Base-by-base conservation (phyloP, 306 rosid species). In the Delonix regia region DNA sequence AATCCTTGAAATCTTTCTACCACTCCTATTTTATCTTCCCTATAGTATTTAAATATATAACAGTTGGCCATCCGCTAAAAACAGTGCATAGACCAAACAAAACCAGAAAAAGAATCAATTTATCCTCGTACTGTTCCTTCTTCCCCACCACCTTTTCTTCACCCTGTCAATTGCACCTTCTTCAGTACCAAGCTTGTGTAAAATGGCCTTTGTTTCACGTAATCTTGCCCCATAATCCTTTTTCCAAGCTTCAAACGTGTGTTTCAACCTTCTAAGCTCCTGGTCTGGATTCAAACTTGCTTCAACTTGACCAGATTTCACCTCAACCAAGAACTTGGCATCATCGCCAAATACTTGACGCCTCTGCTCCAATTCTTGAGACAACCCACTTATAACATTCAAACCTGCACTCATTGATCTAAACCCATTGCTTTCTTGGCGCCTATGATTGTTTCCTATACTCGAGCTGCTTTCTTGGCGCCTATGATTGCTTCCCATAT, bases 281-380 rank as follows among this genome's bases (percentile, higher is more conserved):
- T 83, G 82, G 77, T 94, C 98, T 19, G 98, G 98, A 85, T 90
- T 86, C 74, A 94, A 69, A 85, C 90, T 90, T 49, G 98, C 98
- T 64, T 94, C 98, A 0, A 85, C 93, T 75, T 94, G 94, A 78
- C 98, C 98, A 11, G 98, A 92, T 81, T 92, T 94, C 59, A 92
- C 98, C 88, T 94, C 98, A 74, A 94, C 98, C 87, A 94, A 86
- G 91, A 94, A 94, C 87, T 94, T 94, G 67, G 98, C 97, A 76
- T 94, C 98, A 13, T 94, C 98, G 1, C 94, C 93, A 63, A 94
- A 94, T 7, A 94, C 98, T 85, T 94, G 98, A 84, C 98, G 90
- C 89, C 98, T 85, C 82, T 92, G 98, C 81, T 94, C 98, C 6
- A 94, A 94, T 75, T 94, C 98, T 81, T 94, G 97, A 0, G 97